phyloP scores from a whole-genome alignment of 176 grass and related monocot genomes.

The Typha latifolia region DNA sequence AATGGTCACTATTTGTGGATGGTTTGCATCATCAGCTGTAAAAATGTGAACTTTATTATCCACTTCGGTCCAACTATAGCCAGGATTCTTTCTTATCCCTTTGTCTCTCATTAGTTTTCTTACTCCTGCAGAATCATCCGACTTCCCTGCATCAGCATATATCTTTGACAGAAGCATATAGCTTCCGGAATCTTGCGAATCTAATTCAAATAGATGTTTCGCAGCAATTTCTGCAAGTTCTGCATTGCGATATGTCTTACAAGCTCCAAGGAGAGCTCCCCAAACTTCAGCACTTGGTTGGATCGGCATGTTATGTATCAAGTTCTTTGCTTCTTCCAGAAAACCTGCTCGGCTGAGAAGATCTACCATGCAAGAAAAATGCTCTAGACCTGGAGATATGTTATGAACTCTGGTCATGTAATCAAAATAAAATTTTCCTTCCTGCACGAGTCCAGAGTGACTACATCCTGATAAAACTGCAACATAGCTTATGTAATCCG shows the following conservation, averaged over 20 bases:
- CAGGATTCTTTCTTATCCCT: conserved; percentile 80
- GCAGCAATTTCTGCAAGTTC: conserved; percentile 66
- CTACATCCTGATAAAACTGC: conserved; percentile 79
- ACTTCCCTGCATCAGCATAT: conserved; percentile 72
- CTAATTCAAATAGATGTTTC: conserved; percentile 67
- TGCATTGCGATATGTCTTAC: conserved; percentile 59
- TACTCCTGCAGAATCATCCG: conserved; percentile 61
- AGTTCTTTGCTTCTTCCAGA: conserved; percentile 64
- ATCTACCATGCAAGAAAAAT: conserved; percentile 94
- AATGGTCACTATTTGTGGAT: conserved; percentile 55
- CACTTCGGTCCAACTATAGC: conserved; percentile 88
- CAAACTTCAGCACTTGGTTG: conserved; percentile 74
- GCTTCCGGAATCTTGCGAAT: conserved; percentile 76
- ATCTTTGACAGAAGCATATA: conserved; percentile 87
- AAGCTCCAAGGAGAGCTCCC: conserved; percentile 77
- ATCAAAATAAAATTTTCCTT: conserved; percentile 81
- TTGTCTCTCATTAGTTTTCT: conserved; percentile 86
- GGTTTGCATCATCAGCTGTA: conserved; percentile 65
- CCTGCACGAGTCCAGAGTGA: conserved; percentile 64
- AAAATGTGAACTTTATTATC: conserved; percentile 76
- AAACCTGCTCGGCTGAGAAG: conserved; percentile 69
- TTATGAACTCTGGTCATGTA: conserved; percentile 55
- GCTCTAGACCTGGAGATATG: conserved; percentile 65
- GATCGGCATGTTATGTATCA: conserved; percentile 73
- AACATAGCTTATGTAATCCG: conserved; percentile 97